Conservation (phyloP, 306 rosid species). For the barrel medic (Medicago truncatula) region DNA sequence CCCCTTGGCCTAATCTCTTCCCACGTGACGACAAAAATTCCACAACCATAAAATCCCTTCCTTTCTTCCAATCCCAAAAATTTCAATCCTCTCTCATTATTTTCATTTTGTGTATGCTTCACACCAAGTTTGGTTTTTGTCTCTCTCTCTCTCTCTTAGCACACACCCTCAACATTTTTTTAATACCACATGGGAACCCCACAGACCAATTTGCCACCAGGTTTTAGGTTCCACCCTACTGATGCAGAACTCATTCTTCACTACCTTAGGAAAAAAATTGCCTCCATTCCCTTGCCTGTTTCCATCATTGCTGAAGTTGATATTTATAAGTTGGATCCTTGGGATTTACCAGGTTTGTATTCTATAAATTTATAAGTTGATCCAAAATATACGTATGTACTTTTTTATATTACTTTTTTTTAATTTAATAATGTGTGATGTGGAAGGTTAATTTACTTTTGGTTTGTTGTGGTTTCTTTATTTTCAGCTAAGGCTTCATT, state of each 20-base stretch:
- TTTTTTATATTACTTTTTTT: too few species aligned
- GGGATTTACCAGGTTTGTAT: constrained; percentile 59
- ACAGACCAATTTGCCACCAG: constrained; percentile 54
- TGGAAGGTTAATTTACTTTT: neutral
- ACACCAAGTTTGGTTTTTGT: too few species aligned
- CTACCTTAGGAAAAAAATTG: constrained; percentile 54
- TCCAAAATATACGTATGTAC: too few species aligned
- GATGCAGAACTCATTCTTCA: constrained; percentile 66
- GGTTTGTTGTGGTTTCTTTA: neutral
- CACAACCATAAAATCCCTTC: constrained; percentile 53
- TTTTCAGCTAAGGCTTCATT: constrained; percentile 57
- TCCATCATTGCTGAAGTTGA: constrained; percentile 69
- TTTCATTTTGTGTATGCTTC: neutral
- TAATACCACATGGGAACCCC: constrained; percentile 49
- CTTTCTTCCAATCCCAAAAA: constrained; percentile 46
- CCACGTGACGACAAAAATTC: constrained; percentile 56
- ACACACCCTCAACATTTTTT: constrained; percentile 2
- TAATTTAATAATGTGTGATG: constrained; percentile 8
- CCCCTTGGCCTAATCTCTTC: constrained; percentile 55
- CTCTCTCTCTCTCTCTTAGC: neutral
- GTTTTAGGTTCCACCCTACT: constrained; percentile 68
- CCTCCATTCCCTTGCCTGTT: constrained; percentile 58
- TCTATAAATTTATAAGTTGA: too few species aligned
- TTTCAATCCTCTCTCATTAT: constrained; percentile 47
- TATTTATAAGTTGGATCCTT: constrained; percentile 64